Evolutionary conservation across 306 rosid species (phyloP).

Genomic region (Pterocarpus santalinus): DNA sequence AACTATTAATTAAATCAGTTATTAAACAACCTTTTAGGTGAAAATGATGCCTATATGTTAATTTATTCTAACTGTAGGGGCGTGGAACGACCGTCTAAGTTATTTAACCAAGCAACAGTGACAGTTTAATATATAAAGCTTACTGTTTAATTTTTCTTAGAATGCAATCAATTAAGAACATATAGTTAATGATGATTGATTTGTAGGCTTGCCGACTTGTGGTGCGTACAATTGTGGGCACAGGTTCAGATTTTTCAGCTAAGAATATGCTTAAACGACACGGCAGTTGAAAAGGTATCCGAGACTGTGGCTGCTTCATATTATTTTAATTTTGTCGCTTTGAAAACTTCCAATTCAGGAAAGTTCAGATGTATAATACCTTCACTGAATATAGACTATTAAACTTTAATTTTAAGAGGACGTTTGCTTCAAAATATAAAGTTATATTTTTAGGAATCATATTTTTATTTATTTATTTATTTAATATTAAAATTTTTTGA

Average conservation of each 20-base stretch:
- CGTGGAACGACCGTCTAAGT: conserved; percentile 37
- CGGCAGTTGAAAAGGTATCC: conserved; percentile 26
- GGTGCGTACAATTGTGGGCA: conserved; percentile 24
- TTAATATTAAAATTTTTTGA: too few relatives aligned
- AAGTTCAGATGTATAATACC: not conserved
- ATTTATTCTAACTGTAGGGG: conserved; percentile 37
- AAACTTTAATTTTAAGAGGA: not conserved
- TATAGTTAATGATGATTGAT: conserved; percentile 28
- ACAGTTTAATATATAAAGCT: conserved; percentile 50
- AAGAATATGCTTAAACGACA: conserved; percentile 16
- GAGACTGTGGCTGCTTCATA: conserved; percentile 29
- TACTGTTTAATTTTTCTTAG: conserved; percentile 5
- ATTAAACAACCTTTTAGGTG: conserved; percentile 40
- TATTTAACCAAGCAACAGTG: conserved; percentile 46
- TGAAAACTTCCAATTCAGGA: conserved; percentile 35
- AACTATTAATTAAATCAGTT: not conserved
- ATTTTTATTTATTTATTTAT: too few relatives aligned
- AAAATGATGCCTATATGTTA: conserved; percentile 41
- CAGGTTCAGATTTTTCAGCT: not conserved
- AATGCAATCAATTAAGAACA: conserved; percentile 29
- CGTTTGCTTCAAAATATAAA: too few relatives aligned
- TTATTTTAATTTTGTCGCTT: conserved; percentile 8
- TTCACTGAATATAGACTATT: conserved; percentile 8
- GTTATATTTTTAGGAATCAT: too few relatives aligned
- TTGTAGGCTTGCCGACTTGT: conserved; percentile 36